Percentiles rank a stretch among this genome's conserved stretches.
Evolutionary conservation across 441 rosid species (phyloP).

Genomic region (Hura crepitans): DNA sequence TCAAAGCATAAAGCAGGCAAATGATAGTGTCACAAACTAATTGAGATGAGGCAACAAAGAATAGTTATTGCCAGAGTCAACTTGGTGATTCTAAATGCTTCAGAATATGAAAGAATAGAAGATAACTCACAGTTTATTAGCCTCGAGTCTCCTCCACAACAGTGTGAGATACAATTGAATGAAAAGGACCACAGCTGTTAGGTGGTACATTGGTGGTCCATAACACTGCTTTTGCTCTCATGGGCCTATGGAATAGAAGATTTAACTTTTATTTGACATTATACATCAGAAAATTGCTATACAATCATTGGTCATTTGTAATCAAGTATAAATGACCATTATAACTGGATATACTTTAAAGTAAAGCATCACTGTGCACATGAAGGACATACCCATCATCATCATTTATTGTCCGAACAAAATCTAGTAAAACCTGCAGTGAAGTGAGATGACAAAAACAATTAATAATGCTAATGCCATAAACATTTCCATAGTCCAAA

Average conservation of each 20-base stretch:
- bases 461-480: not conserved
- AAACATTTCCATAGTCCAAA: conserved; percentile 7
- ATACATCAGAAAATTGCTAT: conserved; percentile 9
- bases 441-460: conserved; percentile 13
- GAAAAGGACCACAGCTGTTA: conserved; percentile 57
- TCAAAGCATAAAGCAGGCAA: conserved; percentile 25
- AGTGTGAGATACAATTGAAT: conserved; percentile 64
- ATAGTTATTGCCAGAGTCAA: conserved; percentile 6
- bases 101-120: conserved; percentile 18
- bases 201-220: conserved; percentile 90
- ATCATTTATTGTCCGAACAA: conserved; percentile 86
- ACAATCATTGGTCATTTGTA: conserved; percentile 8
- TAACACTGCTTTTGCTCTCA: conserved; percentile 96
- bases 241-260: conserved; percentile 59
- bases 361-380: conserved; percentile 19
- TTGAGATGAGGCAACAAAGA: conserved; percentile 7
- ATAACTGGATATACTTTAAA: not conserved
- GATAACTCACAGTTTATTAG: conserved; percentile 57
- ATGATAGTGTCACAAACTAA: conserved; percentile 26
- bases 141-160: conserved; percentile 60
- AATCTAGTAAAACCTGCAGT: conserved; percentile 89
- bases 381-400: conserved; percentile 75
- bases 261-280: conserved; percentile 19
- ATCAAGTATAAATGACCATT: conserved; percentile 8
- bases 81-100: not conserved